A percentile compares a stretch with the other conserved stretches of the same genome.
phyloP scores from a whole-genome alignment of 805 yeast genomes.

The Diddensiella caesifluorescens region DNA sequence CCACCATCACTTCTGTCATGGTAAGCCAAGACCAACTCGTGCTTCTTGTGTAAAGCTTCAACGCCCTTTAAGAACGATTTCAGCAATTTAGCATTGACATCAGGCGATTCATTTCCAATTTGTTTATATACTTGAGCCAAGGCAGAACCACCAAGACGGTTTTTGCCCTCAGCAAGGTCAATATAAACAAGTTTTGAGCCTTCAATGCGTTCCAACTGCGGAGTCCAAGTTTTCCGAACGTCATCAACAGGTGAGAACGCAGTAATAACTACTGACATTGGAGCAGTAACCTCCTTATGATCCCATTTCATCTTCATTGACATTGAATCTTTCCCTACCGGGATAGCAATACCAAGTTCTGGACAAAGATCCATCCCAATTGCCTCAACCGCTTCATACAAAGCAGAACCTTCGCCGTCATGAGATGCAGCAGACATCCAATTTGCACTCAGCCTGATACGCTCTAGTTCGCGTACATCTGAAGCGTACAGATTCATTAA shows the following conservation, averaged over 20 bases:
- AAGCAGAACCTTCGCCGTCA: constrained; percentile 88
- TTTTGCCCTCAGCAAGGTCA: constrained; percentile 58
- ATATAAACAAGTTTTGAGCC: constrained; percentile 58
- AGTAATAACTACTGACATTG: constrained; percentile 82
- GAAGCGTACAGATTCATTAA: constrained; percentile 85
- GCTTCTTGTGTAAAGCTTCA: constrained; percentile 60
- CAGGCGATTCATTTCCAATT: constrained; percentile 78
- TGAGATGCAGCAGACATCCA: constrained; percentile 99
- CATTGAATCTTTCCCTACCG: constrained; percentile 99
- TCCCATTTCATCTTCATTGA: constrained; percentile 98
- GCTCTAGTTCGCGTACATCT: constrained; percentile 67
- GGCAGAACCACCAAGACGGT: constrained; percentile 87
- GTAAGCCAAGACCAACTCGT: constrained; percentile 66
- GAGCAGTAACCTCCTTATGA: constrained; percentile 85
- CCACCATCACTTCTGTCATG: constrained; percentile 99
- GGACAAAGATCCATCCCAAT: constrained; percentile 94
- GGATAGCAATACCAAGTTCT: constrained; percentile 81
- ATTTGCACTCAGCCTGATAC: constrained; percentile 87
- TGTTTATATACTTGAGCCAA: constrained; percentile 88
- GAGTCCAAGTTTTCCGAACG: constrained; percentile 94
- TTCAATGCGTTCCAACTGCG: constrained; percentile 55
- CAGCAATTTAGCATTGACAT: constrained; percentile 60
- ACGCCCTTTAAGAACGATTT: constrained; percentile 67
- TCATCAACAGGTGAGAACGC: constrained; percentile 84
- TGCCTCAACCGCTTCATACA: constrained; percentile 96